Evolutionary conservation across 2,329 filamentous ascomycete genomes (phyloP).

Genomic region (Fusarium protoensiforme): DNA sequence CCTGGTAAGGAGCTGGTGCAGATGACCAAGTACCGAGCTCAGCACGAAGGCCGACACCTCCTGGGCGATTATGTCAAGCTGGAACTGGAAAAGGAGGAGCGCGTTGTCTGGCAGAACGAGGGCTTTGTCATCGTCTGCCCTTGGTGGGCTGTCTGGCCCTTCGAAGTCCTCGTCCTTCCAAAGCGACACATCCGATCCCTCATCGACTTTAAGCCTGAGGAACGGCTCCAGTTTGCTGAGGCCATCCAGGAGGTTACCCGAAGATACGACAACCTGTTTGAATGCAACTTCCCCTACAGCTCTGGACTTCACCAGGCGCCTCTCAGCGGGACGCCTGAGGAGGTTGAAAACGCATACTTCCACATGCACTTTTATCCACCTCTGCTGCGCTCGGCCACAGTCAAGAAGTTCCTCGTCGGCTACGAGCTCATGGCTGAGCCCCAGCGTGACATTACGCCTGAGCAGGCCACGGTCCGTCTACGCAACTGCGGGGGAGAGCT

Average conservation of each 20-base stretch:
- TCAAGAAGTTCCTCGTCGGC: conserved; percentile 95
- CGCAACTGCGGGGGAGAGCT: conserved; percentile 82
- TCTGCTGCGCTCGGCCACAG: conserved; percentile 88
- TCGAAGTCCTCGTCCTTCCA: conserved; percentile 90
- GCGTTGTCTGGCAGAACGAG: conserved; percentile 88
- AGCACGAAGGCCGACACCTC: conserved; percentile 79
- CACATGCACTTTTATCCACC: conserved; percentile 99
- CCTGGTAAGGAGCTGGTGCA: conserved; percentile 82
- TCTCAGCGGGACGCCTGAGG: conserved; percentile 81
- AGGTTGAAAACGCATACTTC: conserved; percentile 88
- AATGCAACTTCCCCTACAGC: conserved; percentile 96
- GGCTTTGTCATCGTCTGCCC: conserved; percentile 89
- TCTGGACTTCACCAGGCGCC: conserved; percentile 98
- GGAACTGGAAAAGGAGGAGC: conserved; percentile 83
- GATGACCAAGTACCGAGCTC: conserved; percentile 79
- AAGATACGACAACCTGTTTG: conserved; percentile 95
- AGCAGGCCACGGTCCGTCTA: conserved; percentile 87
- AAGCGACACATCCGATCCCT: conserved; percentile 87
- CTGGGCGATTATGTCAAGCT: conserved; percentile 88
- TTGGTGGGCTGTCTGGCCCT: conserved; percentile 99
- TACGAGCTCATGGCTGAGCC: conserved; percentile 98
- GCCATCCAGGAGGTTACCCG: conserved; percentile 88
- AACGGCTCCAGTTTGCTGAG: conserved; percentile 81
- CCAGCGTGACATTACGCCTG: conserved; percentile 97
- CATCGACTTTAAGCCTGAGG: conserved; percentile 79